phyloP scores from a whole-genome alignment of 495 filamentous ascomycete species.

The Xylaria flabelliformis region DNA sequence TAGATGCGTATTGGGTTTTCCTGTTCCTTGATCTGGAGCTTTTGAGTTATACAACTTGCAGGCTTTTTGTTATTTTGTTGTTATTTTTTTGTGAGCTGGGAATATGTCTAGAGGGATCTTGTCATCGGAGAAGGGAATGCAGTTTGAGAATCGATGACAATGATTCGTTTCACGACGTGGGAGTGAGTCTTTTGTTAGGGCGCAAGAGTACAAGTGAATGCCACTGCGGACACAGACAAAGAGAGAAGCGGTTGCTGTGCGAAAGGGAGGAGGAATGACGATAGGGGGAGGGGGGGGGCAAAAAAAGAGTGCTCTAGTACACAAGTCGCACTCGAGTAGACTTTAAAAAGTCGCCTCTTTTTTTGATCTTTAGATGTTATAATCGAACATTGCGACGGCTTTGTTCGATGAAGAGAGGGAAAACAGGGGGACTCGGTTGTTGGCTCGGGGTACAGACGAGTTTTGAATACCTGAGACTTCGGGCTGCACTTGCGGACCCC shows the following conservation, averaged over 20 bases:
- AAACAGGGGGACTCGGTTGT: slow-evolving; percentile 39
- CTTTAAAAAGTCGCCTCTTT: slow-evolving; percentile 51
- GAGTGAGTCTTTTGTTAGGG: slow-evolving; percentile 43
- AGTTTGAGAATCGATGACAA: slow-evolving; percentile 21
- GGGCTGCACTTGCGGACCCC: slow-evolving; percentile 26
- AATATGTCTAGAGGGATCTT: slow-evolving; percentile 11
- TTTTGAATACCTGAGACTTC: slow-evolving; percentile 50
- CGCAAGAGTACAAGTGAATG: slow-evolving; percentile 57
- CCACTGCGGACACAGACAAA: slow-evolving; percentile 45
- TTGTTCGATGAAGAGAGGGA: slow-evolving; percentile 53
- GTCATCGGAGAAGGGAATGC: slow-evolving; percentile 12
- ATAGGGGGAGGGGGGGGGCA: slow-evolving; percentile 3
- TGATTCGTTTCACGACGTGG: slow-evolving; percentile 21
- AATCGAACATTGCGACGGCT: slow-evolving; percentile 54
- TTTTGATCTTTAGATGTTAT: slow-evolving; percentile 51
- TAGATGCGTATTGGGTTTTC: slow-evolving; percentile 11
- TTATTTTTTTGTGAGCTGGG: background rate
- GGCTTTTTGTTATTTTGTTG: background rate
- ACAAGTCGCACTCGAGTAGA: slow-evolving; percentile 49
- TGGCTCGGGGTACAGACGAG: slow-evolving; percentile 51
- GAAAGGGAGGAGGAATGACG: slow-evolving; percentile 11
- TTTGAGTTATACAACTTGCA: slow-evolving; percentile 4
- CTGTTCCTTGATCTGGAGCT: background rate
- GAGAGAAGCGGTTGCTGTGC: slow-evolving; percentile 11
- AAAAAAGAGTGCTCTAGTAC: slow-evolving; percentile 26